These are phyloP conservation scores for Yarrowia yakushimensis DNA, from an alignment of 805 yeast species.

Conservation along the genomic window DNA sequence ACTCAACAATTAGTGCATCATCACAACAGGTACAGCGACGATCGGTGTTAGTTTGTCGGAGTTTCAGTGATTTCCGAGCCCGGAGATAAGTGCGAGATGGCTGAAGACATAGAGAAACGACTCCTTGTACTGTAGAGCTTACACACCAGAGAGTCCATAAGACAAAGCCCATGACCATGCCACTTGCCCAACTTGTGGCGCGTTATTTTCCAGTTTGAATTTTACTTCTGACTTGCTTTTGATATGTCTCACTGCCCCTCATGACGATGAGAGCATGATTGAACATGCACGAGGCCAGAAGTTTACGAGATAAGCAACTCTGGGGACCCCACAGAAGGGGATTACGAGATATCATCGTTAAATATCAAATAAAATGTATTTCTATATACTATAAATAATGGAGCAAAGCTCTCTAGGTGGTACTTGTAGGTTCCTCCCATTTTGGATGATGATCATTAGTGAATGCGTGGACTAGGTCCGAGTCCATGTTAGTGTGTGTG, in stretches of 20 bases:
- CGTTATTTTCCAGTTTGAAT: too few relatives aligned
- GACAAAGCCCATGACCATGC: too few relatives aligned
- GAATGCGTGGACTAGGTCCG: conserved; percentile 1
- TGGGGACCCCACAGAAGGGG: background rate
- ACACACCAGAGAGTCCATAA: too few relatives aligned
- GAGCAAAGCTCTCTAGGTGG: background rate
- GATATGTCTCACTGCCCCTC: background rate
- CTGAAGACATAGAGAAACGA: too few relatives aligned
- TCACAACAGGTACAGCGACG: too few relatives aligned
- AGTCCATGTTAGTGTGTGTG: conserved; percentile 2
- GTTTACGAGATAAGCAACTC: background rate
- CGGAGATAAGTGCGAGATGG: too few relatives aligned
- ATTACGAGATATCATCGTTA: too few relatives aligned
- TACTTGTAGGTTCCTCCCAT: background rate
- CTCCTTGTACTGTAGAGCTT: too few relatives aligned
- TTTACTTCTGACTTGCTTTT: background rate
- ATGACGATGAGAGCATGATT: background rate
- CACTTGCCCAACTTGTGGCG: background rate
- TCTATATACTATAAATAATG: conserved; percentile 15
- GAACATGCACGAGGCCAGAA: background rate
- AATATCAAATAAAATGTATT: background rate
- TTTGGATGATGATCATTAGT: too few relatives aligned
- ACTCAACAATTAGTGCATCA: background rate
- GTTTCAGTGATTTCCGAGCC: background rate
- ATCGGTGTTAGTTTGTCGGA: background rate